Evolutionary conservation across 345 rosid genomes (phyloP), one percentile per base, ranked within the genome.

Genomic region (Aethionema arabicum): DNA sequence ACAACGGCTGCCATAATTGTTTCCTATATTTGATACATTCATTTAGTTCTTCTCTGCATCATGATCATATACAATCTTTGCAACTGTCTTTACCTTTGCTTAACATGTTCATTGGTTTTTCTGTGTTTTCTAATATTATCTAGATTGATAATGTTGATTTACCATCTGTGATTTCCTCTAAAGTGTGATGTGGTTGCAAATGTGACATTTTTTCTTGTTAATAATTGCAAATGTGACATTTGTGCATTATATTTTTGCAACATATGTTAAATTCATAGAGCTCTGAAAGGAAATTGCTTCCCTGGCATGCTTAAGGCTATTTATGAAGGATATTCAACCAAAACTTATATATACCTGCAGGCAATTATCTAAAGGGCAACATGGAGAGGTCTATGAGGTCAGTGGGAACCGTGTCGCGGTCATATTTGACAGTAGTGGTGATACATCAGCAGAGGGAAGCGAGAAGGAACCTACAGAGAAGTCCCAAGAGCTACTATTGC

Each of bases 371-470:
- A 79, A 47, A 7, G 99, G 99, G 69, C 97, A 87, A 69, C 78
- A 81, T 36, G 99, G 99, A 57, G 92, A 81, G 78, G 84, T 95
- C 30, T 82, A 75, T 69, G 95, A 87, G 83, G 87, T 90, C 76
- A 80, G 56, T 61, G 89, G 90, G 53, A 81, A 86, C 60, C 80
- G 71, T 8, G 89, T 80, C 59, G 95, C 87, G 14, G 87, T 95
- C 52, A 68, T 90, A 73, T 79, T 88, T 79, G 99, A 90, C 68
- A 58, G 54, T 14, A 40, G 56, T 63, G 54, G 46, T 56, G 81
- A 76, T 61, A 66, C 47, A 44, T 75, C 80, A 63, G 78, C 70
- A 56, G 78, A 59, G 31, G 80, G 58, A 64, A 66, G 30, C 57
- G 79, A 80, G 63, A 82, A 76, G 53, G 83, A 77, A 68, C 66